Evolutionary conservation across 1,139 yeast genomes (phyloP).

Genomic region (Eremothecium coryli): DNA sequence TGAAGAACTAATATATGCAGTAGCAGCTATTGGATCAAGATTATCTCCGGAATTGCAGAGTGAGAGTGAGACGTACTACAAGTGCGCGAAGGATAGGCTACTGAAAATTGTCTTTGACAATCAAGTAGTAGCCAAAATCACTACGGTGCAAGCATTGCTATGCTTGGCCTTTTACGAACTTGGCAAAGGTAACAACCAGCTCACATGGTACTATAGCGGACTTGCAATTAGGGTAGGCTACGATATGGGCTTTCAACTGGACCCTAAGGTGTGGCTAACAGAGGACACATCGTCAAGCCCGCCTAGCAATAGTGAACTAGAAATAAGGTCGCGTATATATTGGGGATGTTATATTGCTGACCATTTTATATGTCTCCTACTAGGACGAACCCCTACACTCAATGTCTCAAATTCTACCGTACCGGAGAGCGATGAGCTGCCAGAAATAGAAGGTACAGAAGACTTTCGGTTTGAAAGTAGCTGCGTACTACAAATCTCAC

Average conservation of each 20-base stretch:
- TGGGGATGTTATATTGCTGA: conserved; percentile 65
- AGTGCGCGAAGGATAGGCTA: conserved; percentile 38
- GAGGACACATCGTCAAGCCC: conserved; percentile 19
- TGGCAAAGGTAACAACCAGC: conserved; percentile 47
- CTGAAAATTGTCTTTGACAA: conserved; percentile 32
- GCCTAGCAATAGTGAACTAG: conserved; percentile 37
- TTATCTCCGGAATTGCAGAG: conserved; percentile 34
- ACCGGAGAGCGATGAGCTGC: conserved; percentile 53
- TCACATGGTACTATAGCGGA: conserved; percentile 60
- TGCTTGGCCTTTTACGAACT: conserved; percentile 51
- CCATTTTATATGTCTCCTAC: conserved; percentile 48
- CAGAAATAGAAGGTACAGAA: conserved; percentile 50
- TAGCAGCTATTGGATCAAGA: conserved; percentile 54
- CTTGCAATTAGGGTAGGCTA: conserved; percentile 57
- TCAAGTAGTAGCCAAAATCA: conserved; percentile 27
- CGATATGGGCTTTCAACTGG: conserved; percentile 55
- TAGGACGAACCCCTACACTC: conserved; percentile 51
- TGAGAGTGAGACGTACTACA: conserved; percentile 39
- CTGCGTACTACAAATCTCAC: conserved; percentile 36
- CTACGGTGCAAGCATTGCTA: conserved; percentile 41
- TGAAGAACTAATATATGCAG: conserved; percentile 42
- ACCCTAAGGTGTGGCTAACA: conserved; percentile 48
- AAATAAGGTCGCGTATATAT: conserved; percentile 50
- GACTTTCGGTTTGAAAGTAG: conserved; percentile 32
- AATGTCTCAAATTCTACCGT: conserved; percentile 51